Conservation (phyloP, 2,329 filamentous ascomycete genomes). For the Aspergillus sp. region DNA sequence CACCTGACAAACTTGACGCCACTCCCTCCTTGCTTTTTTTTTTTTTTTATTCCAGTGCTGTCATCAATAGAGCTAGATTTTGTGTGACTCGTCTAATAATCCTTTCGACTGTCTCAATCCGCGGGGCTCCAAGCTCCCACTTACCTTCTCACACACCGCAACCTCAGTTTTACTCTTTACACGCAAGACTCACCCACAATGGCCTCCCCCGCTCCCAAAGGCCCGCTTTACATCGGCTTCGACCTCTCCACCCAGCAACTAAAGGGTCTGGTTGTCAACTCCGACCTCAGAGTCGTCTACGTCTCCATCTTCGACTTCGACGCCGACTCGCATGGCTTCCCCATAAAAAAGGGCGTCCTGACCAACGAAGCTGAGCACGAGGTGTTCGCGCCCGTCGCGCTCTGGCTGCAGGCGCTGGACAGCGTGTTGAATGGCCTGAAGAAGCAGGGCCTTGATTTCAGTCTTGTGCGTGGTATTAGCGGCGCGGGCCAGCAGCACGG, state of each 20-base stretch:
- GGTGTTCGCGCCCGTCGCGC: constrained; percentile 86
- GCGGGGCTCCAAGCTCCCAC: neutral
- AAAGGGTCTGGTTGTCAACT: constrained; percentile 86
- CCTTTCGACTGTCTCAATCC: neutral
- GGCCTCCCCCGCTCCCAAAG: constrained; percentile 39
- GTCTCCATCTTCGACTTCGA: constrained; percentile 96
- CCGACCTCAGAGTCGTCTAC: constrained; percentile 75
- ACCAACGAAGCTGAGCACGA: constrained; percentile 79
- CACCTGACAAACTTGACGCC: neutral
- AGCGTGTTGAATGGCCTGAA: constrained; percentile 74
- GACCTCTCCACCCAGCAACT: constrained; percentile 96
- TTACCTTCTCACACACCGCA: neutral
- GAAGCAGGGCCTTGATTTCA: constrained; percentile 69
- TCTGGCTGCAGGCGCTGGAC: constrained; percentile 94
- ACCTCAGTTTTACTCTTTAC: neutral
- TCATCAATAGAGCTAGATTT: neutral
- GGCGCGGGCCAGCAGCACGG: constrained; percentile 97
- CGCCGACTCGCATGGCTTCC: constrained; percentile 74
- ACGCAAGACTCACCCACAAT: constrained; percentile 9
- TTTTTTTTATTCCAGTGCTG: too few relatives aligned
- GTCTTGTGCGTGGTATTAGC: constrained; percentile 75
- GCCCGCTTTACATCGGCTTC: constrained; percentile 82
- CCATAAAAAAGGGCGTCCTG: constrained; percentile 82
- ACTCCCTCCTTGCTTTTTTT: neutral
- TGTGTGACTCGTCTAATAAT: neutral